phyloP scores from a whole-genome alignment of 1,139 yeast species.

The Taphrina betulina region DNA sequence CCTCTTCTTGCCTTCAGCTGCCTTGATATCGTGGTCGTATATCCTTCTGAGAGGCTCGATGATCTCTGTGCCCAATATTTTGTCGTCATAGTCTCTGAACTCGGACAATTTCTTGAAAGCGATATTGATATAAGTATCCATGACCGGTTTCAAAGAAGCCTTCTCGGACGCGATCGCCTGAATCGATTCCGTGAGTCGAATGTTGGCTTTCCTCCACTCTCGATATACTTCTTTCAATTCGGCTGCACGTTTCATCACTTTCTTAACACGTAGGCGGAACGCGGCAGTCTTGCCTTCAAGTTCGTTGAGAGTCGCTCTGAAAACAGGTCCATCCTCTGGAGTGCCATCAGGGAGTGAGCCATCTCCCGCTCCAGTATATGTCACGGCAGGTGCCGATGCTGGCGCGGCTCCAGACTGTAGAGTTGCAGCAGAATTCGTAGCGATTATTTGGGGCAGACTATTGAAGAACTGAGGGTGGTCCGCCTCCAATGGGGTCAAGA shows the following conservation, averaged over 20 bases:
- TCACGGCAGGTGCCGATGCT: not conserved
- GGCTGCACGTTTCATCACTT: constrained; percentile 46
- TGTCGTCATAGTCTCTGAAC: constrained; percentile 37
- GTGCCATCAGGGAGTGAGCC: constrained; percentile 3
- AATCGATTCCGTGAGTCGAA: constrained; percentile 43
- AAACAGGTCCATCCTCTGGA: constrained; percentile 70
- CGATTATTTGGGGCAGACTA: no score
- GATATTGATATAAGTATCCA: constrained; percentile 42
- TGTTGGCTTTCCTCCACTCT: constrained; percentile 45
- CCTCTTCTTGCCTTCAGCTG: constrained; percentile 50
- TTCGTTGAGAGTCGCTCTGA: constrained; percentile 56
- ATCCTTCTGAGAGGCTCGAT: constrained; percentile 47
- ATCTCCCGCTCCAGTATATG: not conserved
- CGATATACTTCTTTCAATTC: constrained; percentile 46
- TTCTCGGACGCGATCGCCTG: constrained; percentile 43
- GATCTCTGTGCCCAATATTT: constrained; percentile 43
- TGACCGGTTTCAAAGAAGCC: constrained; percentile 43
- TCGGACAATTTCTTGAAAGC: constrained; percentile 36
- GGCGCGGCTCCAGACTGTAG: not conserved
- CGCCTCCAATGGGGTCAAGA: constrained; percentile 19
- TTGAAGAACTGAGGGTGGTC: constrained; percentile 10
- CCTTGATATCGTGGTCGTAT: constrained; percentile 49
- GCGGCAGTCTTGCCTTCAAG: constrained; percentile 57
- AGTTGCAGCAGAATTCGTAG: not conserved
- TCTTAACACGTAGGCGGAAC: constrained; percentile 51